Percentiles rank a stretch among this genome's conserved stretches.
Conservation (phyloP, 2,329 filamentous ascomycete genomes). For the Herpotrichia juniperi region DNA sequence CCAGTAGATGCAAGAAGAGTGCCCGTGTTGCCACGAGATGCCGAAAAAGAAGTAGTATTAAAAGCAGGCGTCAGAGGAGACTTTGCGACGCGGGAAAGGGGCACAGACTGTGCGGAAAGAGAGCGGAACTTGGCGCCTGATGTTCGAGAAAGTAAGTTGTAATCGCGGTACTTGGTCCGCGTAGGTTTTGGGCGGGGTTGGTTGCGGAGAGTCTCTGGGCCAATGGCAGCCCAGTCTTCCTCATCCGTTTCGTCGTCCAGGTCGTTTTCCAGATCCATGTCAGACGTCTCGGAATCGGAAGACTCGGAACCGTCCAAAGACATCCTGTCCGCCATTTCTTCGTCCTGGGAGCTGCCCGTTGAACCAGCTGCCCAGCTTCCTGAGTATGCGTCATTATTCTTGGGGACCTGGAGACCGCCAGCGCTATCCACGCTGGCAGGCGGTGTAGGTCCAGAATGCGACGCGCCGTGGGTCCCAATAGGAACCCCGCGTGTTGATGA, state of each 20-base stretch:
- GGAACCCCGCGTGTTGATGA: conserved; percentile 55
- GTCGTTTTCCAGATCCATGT: conserved; percentile 72
- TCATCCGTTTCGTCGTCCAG: conserved; percentile 86
- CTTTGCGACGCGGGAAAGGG: conserved; percentile 23
- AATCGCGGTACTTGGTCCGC: conserved; percentile 42
- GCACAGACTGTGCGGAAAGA: conserved; percentile 25
- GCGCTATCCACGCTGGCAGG: conserved; percentile 55
- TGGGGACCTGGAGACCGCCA: conserved; percentile 56
- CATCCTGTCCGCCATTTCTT: conserved; percentile 84
- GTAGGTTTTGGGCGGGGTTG: conserved; percentile 43
- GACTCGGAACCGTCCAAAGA: conserved; percentile 75
- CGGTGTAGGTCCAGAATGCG: conserved; percentile 50
- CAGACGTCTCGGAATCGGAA: conserved; percentile 78
- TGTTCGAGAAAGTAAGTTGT: conserved; percentile 46
- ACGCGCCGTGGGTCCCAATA: conserved; percentile 49
- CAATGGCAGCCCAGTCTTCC: conserved; percentile 92
- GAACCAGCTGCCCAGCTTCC: conserved; percentile 73
- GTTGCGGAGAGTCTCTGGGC: conserved; percentile 81
- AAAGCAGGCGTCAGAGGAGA: conserved; percentile 32
- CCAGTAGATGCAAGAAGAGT: conserved; percentile 29
- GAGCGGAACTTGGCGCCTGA: conserved; percentile 36
- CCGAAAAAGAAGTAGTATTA: conserved; percentile 36
- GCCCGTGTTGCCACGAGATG: conserved; percentile 36
- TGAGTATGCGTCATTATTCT: conserved; percentile 49
- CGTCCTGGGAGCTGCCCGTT: conserved; percentile 72